Conservation (phyloP, 2,329 filamentous ascomycete species). For the Aspergillus ruber region DNA sequence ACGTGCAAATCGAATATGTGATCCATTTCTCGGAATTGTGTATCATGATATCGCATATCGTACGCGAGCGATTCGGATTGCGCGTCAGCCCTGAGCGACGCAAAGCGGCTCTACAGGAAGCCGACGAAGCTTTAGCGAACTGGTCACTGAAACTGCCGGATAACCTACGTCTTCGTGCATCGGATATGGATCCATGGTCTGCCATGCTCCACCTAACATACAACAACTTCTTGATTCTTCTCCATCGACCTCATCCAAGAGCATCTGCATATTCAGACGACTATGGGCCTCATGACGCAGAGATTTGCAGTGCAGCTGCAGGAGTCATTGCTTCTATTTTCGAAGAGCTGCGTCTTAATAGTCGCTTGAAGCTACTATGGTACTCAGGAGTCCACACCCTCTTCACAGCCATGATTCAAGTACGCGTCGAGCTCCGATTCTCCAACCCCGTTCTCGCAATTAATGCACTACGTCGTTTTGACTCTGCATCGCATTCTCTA, state of each 20-base stretch:
- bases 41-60: conserved; percentile 43
- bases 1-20: conserved; percentile 40
- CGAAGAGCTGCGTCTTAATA: conserved; percentile 37
- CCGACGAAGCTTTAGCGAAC: conserved; percentile 36
- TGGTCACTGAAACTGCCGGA: conserved; percentile 39
- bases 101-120: conserved; percentile 36
- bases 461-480: conserved; percentile 39
- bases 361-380: conserved; percentile 39
- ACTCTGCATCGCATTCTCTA: conserved; percentile 37
- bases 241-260: conserved; percentile 40
- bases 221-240: conserved; percentile 41
- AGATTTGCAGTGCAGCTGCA: conserved; percentile 41
- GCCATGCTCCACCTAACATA: conserved; percentile 41
- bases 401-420: conserved; percentile 44
- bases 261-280: conserved; percentile 39
- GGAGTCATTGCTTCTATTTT: conserved; percentile 42
- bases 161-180: conserved; percentile 33
- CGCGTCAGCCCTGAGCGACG: conserved; percentile 34
- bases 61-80: conserved; percentile 37
- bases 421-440: conserved; percentile 40
- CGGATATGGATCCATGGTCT: conserved; percentile 39
- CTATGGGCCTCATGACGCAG: conserved; percentile 40
- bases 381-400: conserved; percentile 39
- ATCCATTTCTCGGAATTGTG: conserved; percentile 47
- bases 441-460: conserved; percentile 42